These are phyloP conservation scores for Spizellomyces punctatus DNA, from an alignment of 192 early-diverging fungal genomes.

Conservation along the genomic window DNA sequence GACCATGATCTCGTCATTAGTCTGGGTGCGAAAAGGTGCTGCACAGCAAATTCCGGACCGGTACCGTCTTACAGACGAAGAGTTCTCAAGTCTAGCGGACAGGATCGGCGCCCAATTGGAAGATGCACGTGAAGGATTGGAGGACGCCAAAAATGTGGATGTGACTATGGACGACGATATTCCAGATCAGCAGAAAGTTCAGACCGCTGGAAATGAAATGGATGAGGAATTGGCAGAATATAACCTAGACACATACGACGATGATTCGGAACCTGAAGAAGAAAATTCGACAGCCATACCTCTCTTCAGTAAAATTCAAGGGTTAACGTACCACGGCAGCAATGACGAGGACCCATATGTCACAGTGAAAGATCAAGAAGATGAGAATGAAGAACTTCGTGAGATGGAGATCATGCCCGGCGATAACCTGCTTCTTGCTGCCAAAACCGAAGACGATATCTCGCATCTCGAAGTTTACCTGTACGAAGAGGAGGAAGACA, in stretches of 20 bases:
- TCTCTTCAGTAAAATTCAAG: conserved; percentile 85
- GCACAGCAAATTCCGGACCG: conserved; percentile 78
- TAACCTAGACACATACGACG: conserved; percentile 93
- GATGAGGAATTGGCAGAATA: conserved; percentile 49
- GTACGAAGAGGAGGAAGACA: conserved; percentile 80
- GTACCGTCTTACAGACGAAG: conserved; percentile 85
- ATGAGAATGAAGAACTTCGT: conserved; percentile 76
- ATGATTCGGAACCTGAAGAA: conserved; percentile 57
- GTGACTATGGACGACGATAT: conserved; percentile 34
- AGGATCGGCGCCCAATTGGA: conserved; percentile 59
- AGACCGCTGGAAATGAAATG: neutral
- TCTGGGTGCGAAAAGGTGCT: conserved; percentile 94
- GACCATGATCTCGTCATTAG: conserved; percentile 87
- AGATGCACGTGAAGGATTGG: conserved; percentile 45
- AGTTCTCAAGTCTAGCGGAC: conserved; percentile 78
- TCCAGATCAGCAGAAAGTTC: neutral
- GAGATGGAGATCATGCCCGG: conserved; percentile 77
- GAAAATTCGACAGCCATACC: conserved; percentile 36
- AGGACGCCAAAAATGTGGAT: conserved; percentile 31
- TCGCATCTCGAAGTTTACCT: conserved; percentile 94
- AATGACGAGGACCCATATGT: conserved; percentile 89
- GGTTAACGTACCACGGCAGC: conserved; percentile 80
- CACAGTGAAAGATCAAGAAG: conserved; percentile 63
- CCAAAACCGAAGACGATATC: conserved; percentile 96
- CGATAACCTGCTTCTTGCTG: conserved; percentile 88